phyloP scores from a whole-genome alignment of 306 rosid species.

The Dalbergia oliveri region DNA sequence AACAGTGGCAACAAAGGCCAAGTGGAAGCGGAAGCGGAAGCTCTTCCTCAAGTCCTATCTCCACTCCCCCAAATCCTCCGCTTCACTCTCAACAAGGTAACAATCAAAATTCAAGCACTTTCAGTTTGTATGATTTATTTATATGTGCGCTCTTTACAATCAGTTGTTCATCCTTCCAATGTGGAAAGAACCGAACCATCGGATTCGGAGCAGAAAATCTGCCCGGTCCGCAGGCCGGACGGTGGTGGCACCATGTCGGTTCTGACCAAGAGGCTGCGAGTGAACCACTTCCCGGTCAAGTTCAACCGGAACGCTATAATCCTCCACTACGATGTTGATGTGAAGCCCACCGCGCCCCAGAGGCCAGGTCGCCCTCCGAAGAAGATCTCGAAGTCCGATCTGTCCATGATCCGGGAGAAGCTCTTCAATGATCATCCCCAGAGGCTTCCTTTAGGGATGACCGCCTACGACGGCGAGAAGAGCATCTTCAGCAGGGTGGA shows the following conservation, averaged over 20 bases:
- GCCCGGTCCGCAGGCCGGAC: slow-evolving; percentile 65
- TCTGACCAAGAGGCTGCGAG: slow-evolving; percentile 41
- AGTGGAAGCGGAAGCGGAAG: neutral
- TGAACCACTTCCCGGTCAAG: slow-evolving; percentile 57
- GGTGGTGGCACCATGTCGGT: slow-evolving; percentile 50
- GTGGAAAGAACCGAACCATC: neutral
- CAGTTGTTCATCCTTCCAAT: neutral
- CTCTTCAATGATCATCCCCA: slow-evolving; percentile 52
- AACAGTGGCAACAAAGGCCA: neutral
- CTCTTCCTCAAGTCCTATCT: neutral
- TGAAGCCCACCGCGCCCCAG: slow-evolving; percentile 46
- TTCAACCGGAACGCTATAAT: slow-evolving; percentile 50
- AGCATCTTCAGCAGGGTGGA: slow-evolving; percentile 59
- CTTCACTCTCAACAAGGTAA: neutral
- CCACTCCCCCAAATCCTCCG: neutral
- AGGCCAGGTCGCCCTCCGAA: slow-evolving; percentile 46
- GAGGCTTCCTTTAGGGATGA: slow-evolving; percentile 42
- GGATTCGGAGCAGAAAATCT: neutral
- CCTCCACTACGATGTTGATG: slow-evolving; percentile 64
- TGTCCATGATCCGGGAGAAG: slow-evolving; percentile 58
- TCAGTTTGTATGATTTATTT: too few species aligned
- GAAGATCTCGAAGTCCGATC: slow-evolving; percentile 56
- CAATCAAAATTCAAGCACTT: too few species aligned
- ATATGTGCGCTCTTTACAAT: too few species aligned
- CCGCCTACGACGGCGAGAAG: slow-evolving; percentile 74